Evolutionary conservation across 1,284 basidiomycete genomes (phyloP).

Genomic region (Melampsora americana): DNA sequence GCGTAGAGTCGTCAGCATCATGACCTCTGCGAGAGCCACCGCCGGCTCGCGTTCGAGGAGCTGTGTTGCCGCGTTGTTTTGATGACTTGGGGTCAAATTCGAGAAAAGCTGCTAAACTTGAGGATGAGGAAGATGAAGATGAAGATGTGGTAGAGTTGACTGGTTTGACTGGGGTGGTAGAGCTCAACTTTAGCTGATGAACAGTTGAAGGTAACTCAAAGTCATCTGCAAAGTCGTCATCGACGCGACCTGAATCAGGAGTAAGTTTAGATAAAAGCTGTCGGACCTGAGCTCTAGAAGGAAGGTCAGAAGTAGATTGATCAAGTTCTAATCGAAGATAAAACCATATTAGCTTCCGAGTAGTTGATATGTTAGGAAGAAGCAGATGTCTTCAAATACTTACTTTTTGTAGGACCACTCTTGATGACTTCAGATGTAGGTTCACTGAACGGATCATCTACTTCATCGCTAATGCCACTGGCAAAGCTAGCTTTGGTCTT

Average conservation of each 20-base stretch:
- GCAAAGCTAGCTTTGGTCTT: conserved; percentile 39
- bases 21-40: neutral
- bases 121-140: conserved; percentile 1
- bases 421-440: neutral
- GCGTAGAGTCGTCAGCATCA: conserved; percentile 18
- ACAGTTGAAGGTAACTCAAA: conserved; percentile 37
- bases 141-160: conserved; percentile 26
- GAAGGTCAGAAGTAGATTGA: neutral
- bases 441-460: conserved; percentile 11
- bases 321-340: neutral
- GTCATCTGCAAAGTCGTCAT: conserved; percentile 25
- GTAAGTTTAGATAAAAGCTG: neutral
- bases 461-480: conserved; percentile 35
- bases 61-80: neutral
- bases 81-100: neutral
- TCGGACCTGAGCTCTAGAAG: neutral
- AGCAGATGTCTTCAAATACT: neutral
- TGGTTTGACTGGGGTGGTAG: conserved; percentile 11
- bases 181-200: conserved; percentile 12
- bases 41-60: neutral
- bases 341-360: neutral
- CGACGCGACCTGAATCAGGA: neutral
- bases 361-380: neutral
- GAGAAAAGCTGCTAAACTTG: conserved; percentile 10
- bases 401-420: neutral